Evolutionary conservation across 2,329 filamentous ascomycete species (phyloP).

Genomic region (Pseudovirgaria hyperparasitica): DNA sequence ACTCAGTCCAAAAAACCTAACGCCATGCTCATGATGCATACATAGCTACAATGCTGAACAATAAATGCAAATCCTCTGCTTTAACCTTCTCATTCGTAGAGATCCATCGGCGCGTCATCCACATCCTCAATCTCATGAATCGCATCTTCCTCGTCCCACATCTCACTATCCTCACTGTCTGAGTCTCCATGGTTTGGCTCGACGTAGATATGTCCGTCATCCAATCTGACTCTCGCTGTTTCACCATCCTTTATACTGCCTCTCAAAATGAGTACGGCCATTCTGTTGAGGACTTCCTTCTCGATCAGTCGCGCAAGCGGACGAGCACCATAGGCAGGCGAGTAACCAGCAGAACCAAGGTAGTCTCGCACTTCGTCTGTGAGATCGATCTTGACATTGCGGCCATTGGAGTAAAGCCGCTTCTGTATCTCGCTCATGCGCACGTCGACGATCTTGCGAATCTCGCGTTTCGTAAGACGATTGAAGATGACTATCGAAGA

Average conservation of each 20-base stretch:
- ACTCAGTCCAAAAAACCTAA: no score
- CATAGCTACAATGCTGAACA: not conserved
- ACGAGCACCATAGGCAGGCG: slow-evolving; percentile 85
- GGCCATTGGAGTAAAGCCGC: slow-evolving; percentile 70
- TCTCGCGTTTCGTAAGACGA: slow-evolving; percentile 77
- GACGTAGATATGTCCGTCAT: slow-evolving; percentile 68
- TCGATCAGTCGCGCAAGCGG: slow-evolving; percentile 85
- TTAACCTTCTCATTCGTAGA: slow-evolving; percentile 75
- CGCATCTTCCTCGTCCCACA: slow-evolving; percentile 65
- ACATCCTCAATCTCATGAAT: slow-evolving; percentile 51
- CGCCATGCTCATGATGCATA: no score
- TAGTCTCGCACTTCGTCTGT: slow-evolving; percentile 84
- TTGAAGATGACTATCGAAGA: slow-evolving; percentile 97
- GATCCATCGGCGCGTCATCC: slow-evolving; percentile 44
- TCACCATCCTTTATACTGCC: slow-evolving; percentile 81
- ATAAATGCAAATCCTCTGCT: slow-evolving; percentile 1
- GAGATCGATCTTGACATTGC: slow-evolving; percentile 75
- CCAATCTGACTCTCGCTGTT: slow-evolving; percentile 62
- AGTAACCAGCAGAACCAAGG: slow-evolving; percentile 82
- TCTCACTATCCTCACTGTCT: slow-evolving; percentile 53
- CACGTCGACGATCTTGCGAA: slow-evolving; percentile 90
- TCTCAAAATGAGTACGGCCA: slow-evolving; percentile 83
- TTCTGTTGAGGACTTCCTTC: slow-evolving; percentile 87
- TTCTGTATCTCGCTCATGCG: slow-evolving; percentile 82
- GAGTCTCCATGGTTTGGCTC: slow-evolving; percentile 68